Evolutionary conservation across 495 filamentous ascomycete genomes (phyloP), one percentile per base, ranked within the genome.

Genomic region (Achaetomiella virescens): DNA sequence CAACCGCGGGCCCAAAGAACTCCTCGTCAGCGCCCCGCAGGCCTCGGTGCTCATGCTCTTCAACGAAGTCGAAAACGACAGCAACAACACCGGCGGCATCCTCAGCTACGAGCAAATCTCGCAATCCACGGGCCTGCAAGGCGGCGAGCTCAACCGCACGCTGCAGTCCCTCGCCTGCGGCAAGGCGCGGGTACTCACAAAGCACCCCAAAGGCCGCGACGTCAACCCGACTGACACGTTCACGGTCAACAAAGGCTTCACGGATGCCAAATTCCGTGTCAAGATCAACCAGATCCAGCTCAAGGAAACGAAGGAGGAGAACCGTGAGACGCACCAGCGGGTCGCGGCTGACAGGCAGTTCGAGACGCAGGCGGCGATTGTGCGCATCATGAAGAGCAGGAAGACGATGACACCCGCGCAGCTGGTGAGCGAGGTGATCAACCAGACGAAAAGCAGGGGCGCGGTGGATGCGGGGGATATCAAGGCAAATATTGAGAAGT

Each of bases 201-300:
- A 99, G 71, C 78, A 81, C 48, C 95, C 93, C 27, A 90, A 88
- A 68, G 87, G 90, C 45, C 81, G 83, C 38, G 90, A 97, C 0
- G 85, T 99, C 48, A 77, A 79, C 48, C 60, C 71, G 1, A 87
- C 79, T 4, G 93, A 99, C 67, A 82, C 80, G 12, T 99, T 99
- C 64, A 76, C 77, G 0, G 81, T 93, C 57, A 97, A 97, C 70
- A 59, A 75, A 24, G 66, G 62, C 17, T 99, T 99, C 70, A 72
- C 72, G 17, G 86, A 96, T 60, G 78, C 80, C 25, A 95, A 96
- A 71, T 88, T 86, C 72, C 85, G 90, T 54, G 85, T 99, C 72
- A 97, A 99, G 76, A 96, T 97, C 77, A 98, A 97, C 72, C 89
- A 95, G 71, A 90, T 99, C 55, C 95, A 99, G 71, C 79, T 97